Evolutionary conservation across 495 filamentous ascomycete genomes (phyloP).

Genomic region (Entonaema liquescens): DNA sequence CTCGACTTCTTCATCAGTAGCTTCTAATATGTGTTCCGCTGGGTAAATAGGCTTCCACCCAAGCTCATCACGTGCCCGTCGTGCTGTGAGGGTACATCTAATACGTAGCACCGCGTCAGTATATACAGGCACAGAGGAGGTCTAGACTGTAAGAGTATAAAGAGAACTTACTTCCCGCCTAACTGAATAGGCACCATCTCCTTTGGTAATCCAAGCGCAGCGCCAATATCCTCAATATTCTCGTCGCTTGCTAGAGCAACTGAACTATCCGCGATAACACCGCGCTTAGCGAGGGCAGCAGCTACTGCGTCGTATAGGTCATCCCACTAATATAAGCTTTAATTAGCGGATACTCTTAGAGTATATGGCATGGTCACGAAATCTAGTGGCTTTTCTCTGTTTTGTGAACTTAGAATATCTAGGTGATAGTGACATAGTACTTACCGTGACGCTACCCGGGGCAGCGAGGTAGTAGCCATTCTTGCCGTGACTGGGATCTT

Average conservation of each 20-base stretch:
- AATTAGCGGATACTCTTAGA: neutral
- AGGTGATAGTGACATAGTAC: neutral
- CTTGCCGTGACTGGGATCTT: slow-evolving; percentile 50
- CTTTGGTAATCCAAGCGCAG: slow-evolving; percentile 45
- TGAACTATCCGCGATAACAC: slow-evolving; percentile 45
- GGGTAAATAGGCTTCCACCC: slow-evolving; percentile 54
- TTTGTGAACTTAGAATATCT: neutral
- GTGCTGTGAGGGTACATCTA: slow-evolving; percentile 53
- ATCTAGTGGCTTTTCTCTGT: neutral
- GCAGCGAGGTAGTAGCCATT: slow-evolving; percentile 61
- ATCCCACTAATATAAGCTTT: slow-evolving; percentile 48
- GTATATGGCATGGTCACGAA: neutral
- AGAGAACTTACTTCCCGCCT: slow-evolving; percentile 51
- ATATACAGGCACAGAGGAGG: neutral
- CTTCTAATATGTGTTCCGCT: slow-evolving; percentile 53
- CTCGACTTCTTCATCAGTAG: slow-evolving; percentile 52
- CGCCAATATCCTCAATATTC: slow-evolving; percentile 49
- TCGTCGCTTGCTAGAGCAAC: slow-evolving; percentile 47
- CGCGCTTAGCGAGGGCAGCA: slow-evolving; percentile 49
- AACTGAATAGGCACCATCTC: slow-evolving; percentile 50
- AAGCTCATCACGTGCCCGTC: slow-evolving; percentile 46
- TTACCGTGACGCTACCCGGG: slow-evolving; percentile 51
- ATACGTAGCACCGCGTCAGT: neutral
- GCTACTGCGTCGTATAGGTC: slow-evolving; percentile 57
- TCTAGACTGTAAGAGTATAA: too few relatives aligned